A percentile compares a stretch with the other conserved stretches of the same genome.
These are phyloP conservation scores for Solanum rostratum DNA, from an alignment of 257 asterid genomes.

Conservation along the genomic window DNA sequence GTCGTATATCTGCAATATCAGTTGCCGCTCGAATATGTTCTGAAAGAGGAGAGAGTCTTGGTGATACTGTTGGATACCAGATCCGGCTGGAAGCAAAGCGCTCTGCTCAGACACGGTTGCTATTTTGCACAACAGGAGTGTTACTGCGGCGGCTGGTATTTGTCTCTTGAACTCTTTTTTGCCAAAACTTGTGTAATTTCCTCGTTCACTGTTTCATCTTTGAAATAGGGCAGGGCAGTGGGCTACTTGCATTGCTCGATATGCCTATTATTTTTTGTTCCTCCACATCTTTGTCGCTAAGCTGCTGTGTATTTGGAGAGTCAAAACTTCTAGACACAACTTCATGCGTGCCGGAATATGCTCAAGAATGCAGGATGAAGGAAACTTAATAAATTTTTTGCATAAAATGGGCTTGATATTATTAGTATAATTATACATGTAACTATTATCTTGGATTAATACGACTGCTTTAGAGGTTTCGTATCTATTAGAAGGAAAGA, in stretches of 20 bases:
- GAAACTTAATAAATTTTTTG: not conserved
- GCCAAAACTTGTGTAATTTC: not conserved
- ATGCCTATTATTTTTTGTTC: not conserved
- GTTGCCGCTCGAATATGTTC: slow-evolving; percentile 86
- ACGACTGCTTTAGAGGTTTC: not conserved
- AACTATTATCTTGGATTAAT: not conserved
- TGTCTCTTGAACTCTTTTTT: not conserved
- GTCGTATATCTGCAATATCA: slow-evolving; percentile 94
- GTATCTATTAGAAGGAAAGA: not conserved
- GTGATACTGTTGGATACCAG: slow-evolving; percentile 91
- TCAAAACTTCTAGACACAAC: not conserved
- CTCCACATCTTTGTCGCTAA: not conserved
- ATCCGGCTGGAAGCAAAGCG: slow-evolving; percentile 82
- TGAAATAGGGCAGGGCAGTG: not conserved
- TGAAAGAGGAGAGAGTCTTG: slow-evolving; percentile 93
- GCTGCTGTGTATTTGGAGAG: not conserved
- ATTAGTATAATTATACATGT: not conserved
- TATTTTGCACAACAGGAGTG: slow-evolving; percentile 96
- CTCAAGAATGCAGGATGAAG: not conserved
- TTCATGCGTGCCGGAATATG: not conserved
- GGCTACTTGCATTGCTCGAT: not conserved
- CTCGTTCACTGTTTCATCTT: not conserved
- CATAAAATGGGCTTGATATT: not conserved
- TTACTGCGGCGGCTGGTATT: slow-evolving; percentile 83
- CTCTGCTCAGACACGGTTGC: slow-evolving; percentile 73